Conservation (phyloP, 179 eudicot genomes). For the Spergularia azorica region DNA sequence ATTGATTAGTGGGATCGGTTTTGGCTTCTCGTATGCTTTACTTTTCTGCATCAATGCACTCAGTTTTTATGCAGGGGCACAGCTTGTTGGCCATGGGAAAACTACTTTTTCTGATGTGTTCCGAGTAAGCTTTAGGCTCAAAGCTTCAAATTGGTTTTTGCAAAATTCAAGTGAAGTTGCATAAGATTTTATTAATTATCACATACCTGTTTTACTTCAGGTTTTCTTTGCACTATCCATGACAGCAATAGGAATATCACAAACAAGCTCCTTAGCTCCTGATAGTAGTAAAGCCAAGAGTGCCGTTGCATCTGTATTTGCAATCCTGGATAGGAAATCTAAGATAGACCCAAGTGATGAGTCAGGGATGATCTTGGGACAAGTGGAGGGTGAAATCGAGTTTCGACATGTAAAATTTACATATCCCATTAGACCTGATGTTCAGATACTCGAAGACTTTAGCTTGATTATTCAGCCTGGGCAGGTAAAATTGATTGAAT, state of each 20-base stretch:
- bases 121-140: background rate
- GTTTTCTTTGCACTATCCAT: constrained; percentile 27
- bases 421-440: constrained; percentile 25
- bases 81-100: constrained; percentile 20
- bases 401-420: constrained; percentile 23
- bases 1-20: constrained; percentile 21
- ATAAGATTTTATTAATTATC: background rate
- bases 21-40: constrained; percentile 13
- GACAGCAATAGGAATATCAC: constrained; percentile 26
- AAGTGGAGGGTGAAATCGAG: constrained; percentile 22
- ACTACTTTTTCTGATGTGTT: constrained; percentile 24
- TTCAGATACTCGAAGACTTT: constrained; percentile 21
- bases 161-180: background rate
- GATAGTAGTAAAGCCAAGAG: constrained; percentile 25
- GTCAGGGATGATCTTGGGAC: constrained; percentile 17
- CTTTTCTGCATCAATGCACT: constrained; percentile 18
- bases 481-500: constrained; percentile 1
- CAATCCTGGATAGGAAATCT: constrained; percentile 23
- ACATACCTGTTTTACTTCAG: background rate
- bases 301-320: constrained; percentile 16
- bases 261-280: constrained; percentile 20
- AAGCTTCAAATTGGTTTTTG: background rate
- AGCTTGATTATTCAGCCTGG: constrained; percentile 18
- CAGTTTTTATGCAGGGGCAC: constrained; percentile 24
- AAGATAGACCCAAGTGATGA: constrained; percentile 28